Conservation (phyloP, 768 basidiomycete genomes). For the Psilocybe sp. region DNA sequence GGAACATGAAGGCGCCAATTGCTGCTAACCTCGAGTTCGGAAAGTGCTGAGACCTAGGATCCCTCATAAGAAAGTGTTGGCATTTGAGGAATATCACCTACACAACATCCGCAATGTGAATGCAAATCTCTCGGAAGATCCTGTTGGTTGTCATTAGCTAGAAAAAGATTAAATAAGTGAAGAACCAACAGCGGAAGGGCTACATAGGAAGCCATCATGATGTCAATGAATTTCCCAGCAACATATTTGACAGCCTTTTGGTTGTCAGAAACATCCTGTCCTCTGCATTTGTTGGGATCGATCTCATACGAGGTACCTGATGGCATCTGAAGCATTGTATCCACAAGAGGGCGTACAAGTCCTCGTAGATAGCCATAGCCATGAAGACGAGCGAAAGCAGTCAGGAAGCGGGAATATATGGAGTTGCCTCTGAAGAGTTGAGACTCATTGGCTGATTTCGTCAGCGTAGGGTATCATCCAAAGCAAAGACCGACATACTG, state of each 20-base stretch:
- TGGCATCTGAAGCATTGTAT: slow-evolving; percentile 70
- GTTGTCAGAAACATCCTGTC: slow-evolving; percentile 66
- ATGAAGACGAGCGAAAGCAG: slow-evolving; percentile 83
- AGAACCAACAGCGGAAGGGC: slow-evolving; percentile 68
- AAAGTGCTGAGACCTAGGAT: slow-evolving; percentile 57
- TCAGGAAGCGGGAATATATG: slow-evolving; percentile 82
- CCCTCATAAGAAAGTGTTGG: slow-evolving; percentile 3
- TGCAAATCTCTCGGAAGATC: slow-evolving; percentile 84
- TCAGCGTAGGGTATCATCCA: slow-evolving; percentile 1
- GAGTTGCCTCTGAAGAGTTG: slow-evolving; percentile 88
- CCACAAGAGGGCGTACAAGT: slow-evolving; percentile 74
- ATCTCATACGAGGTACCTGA: slow-evolving; percentile 74
- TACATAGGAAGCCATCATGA: slow-evolving; percentile 68
- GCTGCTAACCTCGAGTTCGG: slow-evolving; percentile 80
- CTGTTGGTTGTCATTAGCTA: slow-evolving; percentile 32
- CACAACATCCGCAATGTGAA: slow-evolving; percentile 78
- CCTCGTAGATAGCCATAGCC: slow-evolving; percentile 90
- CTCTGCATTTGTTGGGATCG: slow-evolving; percentile 59
- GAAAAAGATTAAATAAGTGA: background rate
- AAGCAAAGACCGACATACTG: slow-evolving; percentile 36
- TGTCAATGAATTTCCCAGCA: slow-evolving; percentile 70
- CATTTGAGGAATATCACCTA: slow-evolving; percentile 35
- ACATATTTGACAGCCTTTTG: slow-evolving; percentile 69
- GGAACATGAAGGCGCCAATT: slow-evolving; percentile 87
- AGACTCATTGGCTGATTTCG: slow-evolving; percentile 64